Evolutionary conservation across 352 stramenopile species (phyloP), one percentile per base, ranked within the genome.

Genomic region (Pythium brachiatum): DNA sequence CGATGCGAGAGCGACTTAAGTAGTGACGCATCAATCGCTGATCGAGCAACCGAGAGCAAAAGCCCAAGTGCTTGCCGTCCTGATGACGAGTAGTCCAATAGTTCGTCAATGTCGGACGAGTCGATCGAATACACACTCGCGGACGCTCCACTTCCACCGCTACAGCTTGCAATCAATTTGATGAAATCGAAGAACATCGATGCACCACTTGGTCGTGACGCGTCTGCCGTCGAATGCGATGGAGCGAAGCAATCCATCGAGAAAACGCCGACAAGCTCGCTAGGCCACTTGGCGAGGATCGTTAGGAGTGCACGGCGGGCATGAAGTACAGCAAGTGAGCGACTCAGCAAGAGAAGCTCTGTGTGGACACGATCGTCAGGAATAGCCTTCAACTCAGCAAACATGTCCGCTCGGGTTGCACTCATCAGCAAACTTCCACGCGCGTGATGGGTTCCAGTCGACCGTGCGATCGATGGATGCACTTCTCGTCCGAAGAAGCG

Each of bases 301-400:
- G 82, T 90, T 25, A 95, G 52, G 62, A 96, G 47, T 25, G 86
- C 79, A 23, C 85, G 76, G 3, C 88, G 72, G 7, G 86, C 86
- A 60, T 96, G 86, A 39, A 96, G 74, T 36, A 96, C 88, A 39
- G 88, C 83, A 50, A 96, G 73, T 16, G 84, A 88, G 3, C 86
- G 74, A 12, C 82, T 94, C 36, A 92, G 66, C 16, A 92, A 67
- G 44, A 95, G 59, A 23, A 93, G 65, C 65, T 95, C 86, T 7
- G 86, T 70, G 58, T 90, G 91, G 8, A 94, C 76, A 4, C 83
- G 83, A 58, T 82, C 84, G 60, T 94, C 85, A 6, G 83, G 83
- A 53, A 94, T 89, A 5, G 78, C 72, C 62, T 90, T 92, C 32
- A 94, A 75, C 61, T 92, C 85, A 34, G 78, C 81, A 18, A 90